Percentiles rank a stretch among this genome's conserved stretches.
These are phyloP conservation scores for Geotrichum australiense DNA, from an alignment of 1,139 yeast genomes.

Conservation along the genomic window DNA sequence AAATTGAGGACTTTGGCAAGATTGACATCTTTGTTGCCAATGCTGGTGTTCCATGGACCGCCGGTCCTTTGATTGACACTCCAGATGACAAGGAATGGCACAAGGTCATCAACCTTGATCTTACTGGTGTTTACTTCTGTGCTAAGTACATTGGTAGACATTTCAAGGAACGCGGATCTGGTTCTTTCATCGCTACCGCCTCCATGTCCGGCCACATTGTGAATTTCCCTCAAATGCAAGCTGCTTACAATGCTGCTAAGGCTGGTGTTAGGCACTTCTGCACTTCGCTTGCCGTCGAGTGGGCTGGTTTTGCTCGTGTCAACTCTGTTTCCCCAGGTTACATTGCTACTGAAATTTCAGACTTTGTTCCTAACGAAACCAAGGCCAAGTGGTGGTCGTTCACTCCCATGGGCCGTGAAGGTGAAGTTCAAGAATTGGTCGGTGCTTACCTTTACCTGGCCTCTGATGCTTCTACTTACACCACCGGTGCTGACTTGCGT, in stretches of 20 bases:
- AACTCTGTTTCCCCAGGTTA: conserved; percentile 86
- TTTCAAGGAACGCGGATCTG: conserved; percentile 62
- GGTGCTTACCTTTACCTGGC: conserved; percentile 87
- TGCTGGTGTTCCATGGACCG: conserved; percentile 86
- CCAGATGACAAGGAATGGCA: conserved; percentile 56
- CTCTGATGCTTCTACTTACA: conserved; percentile 76
- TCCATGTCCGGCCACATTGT: conserved; percentile 89
- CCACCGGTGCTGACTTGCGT: conserved; percentile 74
- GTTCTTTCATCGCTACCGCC: conserved; percentile 77
- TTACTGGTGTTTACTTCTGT: conserved; percentile 71
- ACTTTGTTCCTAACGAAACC: conserved; percentile 47
- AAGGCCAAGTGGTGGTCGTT: conserved; percentile 59
- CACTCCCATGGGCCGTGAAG: conserved; percentile 83
- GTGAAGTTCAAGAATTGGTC: conserved; percentile 66
- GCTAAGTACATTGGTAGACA: conserved; percentile 65
- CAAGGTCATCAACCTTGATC: conserved; percentile 60
- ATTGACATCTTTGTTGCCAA: conserved; percentile 84
- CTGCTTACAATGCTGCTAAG: conserved; percentile 87
- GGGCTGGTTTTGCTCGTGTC: conserved; percentile 85
- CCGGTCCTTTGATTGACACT: conserved; percentile 60
- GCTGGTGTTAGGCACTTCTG: conserved; percentile 78
- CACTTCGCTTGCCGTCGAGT: conserved; percentile 79
- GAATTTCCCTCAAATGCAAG: conserved; percentile 81
- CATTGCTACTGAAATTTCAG: conserved; percentile 64
- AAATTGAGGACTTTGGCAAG: conserved; percentile 63